Conservation (phyloP, 2,329 filamentous ascomycete species). For the Alternaria triticimaculans region DNA sequence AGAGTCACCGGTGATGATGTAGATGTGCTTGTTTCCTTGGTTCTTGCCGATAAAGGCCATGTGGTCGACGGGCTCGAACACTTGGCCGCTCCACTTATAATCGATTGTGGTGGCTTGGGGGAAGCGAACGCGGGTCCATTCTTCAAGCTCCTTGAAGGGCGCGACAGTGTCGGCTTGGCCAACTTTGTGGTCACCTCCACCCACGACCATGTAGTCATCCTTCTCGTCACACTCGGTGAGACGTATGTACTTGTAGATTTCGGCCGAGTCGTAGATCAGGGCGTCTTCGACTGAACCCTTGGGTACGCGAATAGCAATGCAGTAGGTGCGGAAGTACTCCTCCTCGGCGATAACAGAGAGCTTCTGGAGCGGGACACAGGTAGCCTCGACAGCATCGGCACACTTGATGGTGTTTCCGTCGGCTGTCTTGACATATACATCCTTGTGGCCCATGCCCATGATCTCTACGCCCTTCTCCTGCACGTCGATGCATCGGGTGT, state of each 20-base stretch:
- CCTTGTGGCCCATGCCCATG: constrained; percentile 54
- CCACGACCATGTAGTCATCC: constrained; percentile 63
- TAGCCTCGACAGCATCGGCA: constrained; percentile 60
- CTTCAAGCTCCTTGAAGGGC: constrained; percentile 60
- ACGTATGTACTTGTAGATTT: constrained; percentile 63
- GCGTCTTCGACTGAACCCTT: constrained; percentile 61
- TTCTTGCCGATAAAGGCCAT: constrained; percentile 65
- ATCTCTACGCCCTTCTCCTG: constrained; percentile 58
- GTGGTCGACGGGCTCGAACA: constrained; percentile 63
- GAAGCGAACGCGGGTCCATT: constrained; percentile 62
- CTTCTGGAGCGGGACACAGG: constrained; percentile 63
- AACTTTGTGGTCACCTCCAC: constrained; percentile 66
- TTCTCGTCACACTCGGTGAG: constrained; percentile 61
- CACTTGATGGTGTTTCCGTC: constrained; percentile 57
- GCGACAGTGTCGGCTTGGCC: constrained; percentile 57
- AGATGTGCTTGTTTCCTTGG: constrained; percentile 59
- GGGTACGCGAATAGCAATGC: constrained; percentile 62
- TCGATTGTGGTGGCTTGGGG: constrained; percentile 58
- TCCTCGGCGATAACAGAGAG: constrained; percentile 61
- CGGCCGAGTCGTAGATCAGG: constrained; percentile 62
- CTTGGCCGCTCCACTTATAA: constrained; percentile 65
- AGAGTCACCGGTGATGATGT: constrained; percentile 63
- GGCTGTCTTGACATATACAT: constrained; percentile 56
- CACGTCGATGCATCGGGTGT: constrained; percentile 57
- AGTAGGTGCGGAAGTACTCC: constrained; percentile 63